A percentile compares a stretch with the other conserved stretches of the same genome.
Conservation (phyloP, 345 rosid genomes). For the Anastatica hierochuntica region DNA sequence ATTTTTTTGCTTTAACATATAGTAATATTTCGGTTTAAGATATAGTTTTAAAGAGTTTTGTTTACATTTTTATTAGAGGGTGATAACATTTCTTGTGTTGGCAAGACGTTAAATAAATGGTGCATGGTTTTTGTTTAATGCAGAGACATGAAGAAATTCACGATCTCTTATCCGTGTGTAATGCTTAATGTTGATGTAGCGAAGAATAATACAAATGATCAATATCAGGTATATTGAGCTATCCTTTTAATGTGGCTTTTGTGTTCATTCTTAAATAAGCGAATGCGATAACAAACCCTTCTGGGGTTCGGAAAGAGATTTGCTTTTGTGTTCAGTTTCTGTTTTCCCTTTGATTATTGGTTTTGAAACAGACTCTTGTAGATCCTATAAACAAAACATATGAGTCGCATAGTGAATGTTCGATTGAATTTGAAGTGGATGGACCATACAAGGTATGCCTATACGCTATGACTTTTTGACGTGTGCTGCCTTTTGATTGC, state of each 20-base stretch:
- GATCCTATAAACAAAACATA: conserved; percentile 74
- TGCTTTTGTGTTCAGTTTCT: conserved; percentile 10
- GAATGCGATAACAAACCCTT: not conserved
- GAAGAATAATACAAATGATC: conserved; percentile 87
- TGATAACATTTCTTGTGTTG: conserved; percentile 9
- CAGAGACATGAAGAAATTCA: conserved; percentile 78
- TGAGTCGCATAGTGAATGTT: conserved; percentile 82
- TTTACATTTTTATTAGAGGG: not conserved
- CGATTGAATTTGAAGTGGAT: conserved; percentile 99
- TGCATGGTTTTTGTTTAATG: conserved; percentile 17
- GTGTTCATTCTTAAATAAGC: conserved; percentile 3
- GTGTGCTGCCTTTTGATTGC: conserved; percentile 14
- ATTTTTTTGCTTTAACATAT: not conserved
- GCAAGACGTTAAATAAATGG: conserved; percentile 10
- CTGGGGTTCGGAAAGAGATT: conserved; percentile 11
- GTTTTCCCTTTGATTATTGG: conserved; percentile 11
- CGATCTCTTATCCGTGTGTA: conserved; percentile 94
- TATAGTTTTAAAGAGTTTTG: not conserved
- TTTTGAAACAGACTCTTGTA: conserved; percentile 52
- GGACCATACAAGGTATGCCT: conserved; percentile 93
- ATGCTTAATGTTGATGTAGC: conserved; percentile 97
- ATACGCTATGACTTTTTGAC: conserved; percentile 10
- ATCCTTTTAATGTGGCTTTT: not conserved
- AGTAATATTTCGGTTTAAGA: not conserved
- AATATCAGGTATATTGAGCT: conserved; percentile 63